phyloP scores from a whole-genome alignment of 108 stramenopile genomes.

The Schizochytrium sp. region DNA sequence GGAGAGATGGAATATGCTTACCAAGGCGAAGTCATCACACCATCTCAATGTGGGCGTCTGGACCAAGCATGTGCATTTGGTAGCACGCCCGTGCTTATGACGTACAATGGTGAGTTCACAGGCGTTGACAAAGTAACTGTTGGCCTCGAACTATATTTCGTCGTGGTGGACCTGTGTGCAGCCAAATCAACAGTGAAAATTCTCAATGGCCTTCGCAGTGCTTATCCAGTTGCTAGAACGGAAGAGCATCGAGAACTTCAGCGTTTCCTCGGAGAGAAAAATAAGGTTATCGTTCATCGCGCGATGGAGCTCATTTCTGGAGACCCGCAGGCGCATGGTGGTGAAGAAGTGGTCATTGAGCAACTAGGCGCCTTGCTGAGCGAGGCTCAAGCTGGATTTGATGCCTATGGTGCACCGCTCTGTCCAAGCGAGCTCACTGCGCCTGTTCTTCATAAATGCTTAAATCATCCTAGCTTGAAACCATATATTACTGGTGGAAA shows the following conservation, averaged over 20 bases:
- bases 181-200: slow-evolving; percentile 66
- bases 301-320: slow-evolving; percentile 49
- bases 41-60: slow-evolving; percentile 67
- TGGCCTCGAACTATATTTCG: slow-evolving; percentile 37
- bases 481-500: slow-evolving; percentile 59
- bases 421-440: slow-evolving; percentile 66
- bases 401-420: slow-evolving; percentile 45
- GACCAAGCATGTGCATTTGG: slow-evolving; percentile 72
- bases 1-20: slow-evolving; percentile 68
- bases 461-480: slow-evolving; percentile 36
- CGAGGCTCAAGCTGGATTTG: slow-evolving; percentile 61
- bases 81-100: slow-evolving; percentile 50
- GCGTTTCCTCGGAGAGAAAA: slow-evolving; percentile 44
- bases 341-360: neutral
- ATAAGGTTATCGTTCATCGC: slow-evolving; percentile 17
- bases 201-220: slow-evolving; percentile 57
- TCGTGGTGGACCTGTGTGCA: slow-evolving; percentile 62
- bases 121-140: slow-evolving; percentile 41
- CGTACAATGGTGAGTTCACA: slow-evolving; percentile 62
- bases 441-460: slow-evolving; percentile 56
- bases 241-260: slow-evolving; percentile 49
- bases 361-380: slow-evolving; percentile 60
- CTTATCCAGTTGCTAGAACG: slow-evolving; percentile 59
- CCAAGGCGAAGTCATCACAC: slow-evolving; percentile 65
- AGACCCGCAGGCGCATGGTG: slow-evolving; percentile 21